Evolutionary conservation across 306 rosid genomes (phyloP).

Genomic region (Quercus berberidifolia): DNA sequence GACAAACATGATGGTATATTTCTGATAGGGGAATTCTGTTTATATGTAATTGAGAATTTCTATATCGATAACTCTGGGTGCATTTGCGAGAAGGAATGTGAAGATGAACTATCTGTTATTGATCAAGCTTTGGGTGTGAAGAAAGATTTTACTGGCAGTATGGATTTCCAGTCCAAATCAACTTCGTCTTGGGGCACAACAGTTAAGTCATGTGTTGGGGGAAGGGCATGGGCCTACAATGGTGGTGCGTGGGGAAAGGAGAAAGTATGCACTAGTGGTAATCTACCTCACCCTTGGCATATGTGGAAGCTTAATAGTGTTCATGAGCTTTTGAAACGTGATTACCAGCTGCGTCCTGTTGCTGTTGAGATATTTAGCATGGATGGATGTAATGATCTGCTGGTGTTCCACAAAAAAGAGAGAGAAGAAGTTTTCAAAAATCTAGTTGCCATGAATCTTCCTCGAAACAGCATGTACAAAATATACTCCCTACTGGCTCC

Average conservation of each 20-base stretch:
- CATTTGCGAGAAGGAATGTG: constrained; percentile 88
- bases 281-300: constrained; percentile 89
- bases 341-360: constrained; percentile 99
- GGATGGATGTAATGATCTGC: constrained; percentile 99
- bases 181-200: constrained; percentile 63
- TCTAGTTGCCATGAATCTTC: constrained; percentile 91
- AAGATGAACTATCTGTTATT: constrained; percentile 87
- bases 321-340: constrained; percentile 99
- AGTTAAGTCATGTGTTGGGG: constrained; percentile 73
- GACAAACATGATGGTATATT: constrained; percentile 99
- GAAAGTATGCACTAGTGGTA: constrained; percentile 74
- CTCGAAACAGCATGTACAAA: constrained; percentile 93
- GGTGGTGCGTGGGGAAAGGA: constrained; percentile 99
- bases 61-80: constrained; percentile 79
- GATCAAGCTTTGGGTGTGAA: constrained; percentile 98
- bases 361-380: constrained; percentile 99
- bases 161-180: constrained; percentile 87
- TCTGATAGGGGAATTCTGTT: constrained; percentile 82
- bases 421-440: constrained; percentile 96
- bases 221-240: constrained; percentile 98
- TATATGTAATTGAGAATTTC: constrained; percentile 95
- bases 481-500: constrained; percentile 11
- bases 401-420: constrained; percentile 98
- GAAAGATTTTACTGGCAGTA: constrained; percentile 61
- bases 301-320: constrained; percentile 99